Evolutionary conservation across 2,329 filamentous ascomycete species (phyloP), one percentile per base, ranked within the genome.

Genomic region (Ceratocystis colombiana): DNA sequence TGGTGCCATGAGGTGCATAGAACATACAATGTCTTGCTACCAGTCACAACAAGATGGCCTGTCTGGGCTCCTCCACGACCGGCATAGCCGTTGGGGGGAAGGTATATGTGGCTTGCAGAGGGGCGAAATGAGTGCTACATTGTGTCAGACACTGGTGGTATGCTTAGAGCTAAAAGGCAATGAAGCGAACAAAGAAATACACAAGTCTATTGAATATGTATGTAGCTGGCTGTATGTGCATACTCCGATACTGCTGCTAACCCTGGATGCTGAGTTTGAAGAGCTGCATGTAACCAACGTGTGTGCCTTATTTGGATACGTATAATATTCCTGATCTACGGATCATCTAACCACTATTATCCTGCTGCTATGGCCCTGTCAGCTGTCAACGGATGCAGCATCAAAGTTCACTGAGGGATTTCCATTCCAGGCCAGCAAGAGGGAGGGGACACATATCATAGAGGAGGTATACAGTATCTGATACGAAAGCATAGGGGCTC

Each of bases 341-440:
- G 37, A 5, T 41, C 12, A 41, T 41, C 37, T 4, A 10, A 15
- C 37, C 10, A 5, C 37, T 41, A 41, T 41, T 12, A 41, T 41
- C 37, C 37, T 41, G 37, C 37, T 41, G 10, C 8, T 41, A 41
- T 41, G 12, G 48, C 48, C 48, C n/a, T 50, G 48, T 20, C 48
- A 50, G 48, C 48, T 50, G 48, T 50, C 48, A 50, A 50, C 48
- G 48, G 48, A 50, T 20, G n/a, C 20, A 50, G n/a, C 6, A 10
- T 10, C 48, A n/a, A 50, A 25, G 48, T 20, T 41, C 46, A 5
- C 12, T 25, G 48, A 50, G 48, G 48, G 46, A n/a, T 48, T n/a
- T n/a, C 46, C 10, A 28, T 53, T 53, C 48, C 12, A 53, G 48
- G 10, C 20, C 48, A 53, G 8, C 3, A 48, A 48, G 20, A n/a